Evolutionary conservation across 1,284 basidiomycete genomes (phyloP), one percentile per base, ranked within the genome.

Genomic region (Tilletia horrida): DNA sequence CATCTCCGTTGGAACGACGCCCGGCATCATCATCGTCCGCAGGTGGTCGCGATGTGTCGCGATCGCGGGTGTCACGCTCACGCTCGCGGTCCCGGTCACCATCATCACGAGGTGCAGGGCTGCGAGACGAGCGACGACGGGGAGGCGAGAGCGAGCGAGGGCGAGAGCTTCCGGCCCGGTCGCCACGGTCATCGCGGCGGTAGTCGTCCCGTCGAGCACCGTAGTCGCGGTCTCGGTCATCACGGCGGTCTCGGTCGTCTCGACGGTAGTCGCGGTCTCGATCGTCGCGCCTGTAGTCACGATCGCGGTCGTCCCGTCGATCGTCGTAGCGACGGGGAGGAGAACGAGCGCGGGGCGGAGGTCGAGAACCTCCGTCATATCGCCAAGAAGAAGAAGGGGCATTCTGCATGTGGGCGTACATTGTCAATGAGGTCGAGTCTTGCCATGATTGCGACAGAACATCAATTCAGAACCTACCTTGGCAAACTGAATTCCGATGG

Each of bases 401-500:
- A 61, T 74, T 72, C 68, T 67, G 43, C 21, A 23, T 40, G 11
- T n/a, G n/a, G n/a, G 35, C 4, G 11, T 13, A 62, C 8, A 11
- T 25, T 43, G n/a, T n/a, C n/a, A n/a, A n/a, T n/a, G n/a, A 48
- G 11, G 40, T 21, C 31, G 3, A 63, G 59, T 47, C 42, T 27
- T 9, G 40, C 27, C n/a, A 43, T 16, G 7, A 4, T 48, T 18
- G 7, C 43, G 40, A 23, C 18, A n/a, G 14, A 6, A 40, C 45
- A 23, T n/a, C 23, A n/a, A 50, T 18, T 25, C 8, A 18, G 31
- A 6, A 61, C 67, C 31, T 45, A 67, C 68, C 70, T 79, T 79
- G 50, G 77, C 77, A 62, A 73, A 79, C 63, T 79, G 76, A 29
- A 79, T 72, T 16, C 73, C 67, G 42, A 79, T 69, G 29, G 71